Conservation (phyloP, 176 grass and related monocot species). For the Cymbopogon citratus region DNA sequence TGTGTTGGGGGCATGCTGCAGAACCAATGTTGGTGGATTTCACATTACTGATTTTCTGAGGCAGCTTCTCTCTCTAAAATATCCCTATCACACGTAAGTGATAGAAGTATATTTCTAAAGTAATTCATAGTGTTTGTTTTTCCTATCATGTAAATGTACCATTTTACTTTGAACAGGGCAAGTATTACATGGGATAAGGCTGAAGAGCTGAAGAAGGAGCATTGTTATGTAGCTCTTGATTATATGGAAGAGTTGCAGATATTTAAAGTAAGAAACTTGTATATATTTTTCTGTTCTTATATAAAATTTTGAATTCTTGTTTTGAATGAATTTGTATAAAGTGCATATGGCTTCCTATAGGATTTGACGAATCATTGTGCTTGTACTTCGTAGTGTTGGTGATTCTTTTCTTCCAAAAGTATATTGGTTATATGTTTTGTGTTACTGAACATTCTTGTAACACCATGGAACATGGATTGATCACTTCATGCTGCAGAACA, state of each 20-base stretch:
- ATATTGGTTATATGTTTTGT: conserved; percentile 9
- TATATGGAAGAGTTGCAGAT: conserved; percentile 76
- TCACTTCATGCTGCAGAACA: conserved; percentile 60
- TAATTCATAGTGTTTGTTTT: conserved; percentile 16
- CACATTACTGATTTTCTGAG: conserved; percentile 94
- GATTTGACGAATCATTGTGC: background rate
- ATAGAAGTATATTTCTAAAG: conserved; percentile 28
- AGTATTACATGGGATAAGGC: conserved; percentile 91
- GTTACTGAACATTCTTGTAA: conserved; percentile 22
- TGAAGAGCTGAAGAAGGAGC: conserved; percentile 93
- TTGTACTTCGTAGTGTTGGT: background rate
- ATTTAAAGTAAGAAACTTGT: conserved; percentile 58
- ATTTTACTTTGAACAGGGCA: conserved; percentile 55
- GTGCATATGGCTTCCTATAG: conserved; percentile 3
- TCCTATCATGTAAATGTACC: background rate
- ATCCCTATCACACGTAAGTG: conserved; percentile 83
- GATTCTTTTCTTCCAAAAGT: background rate
- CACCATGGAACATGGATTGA: conserved; percentile 23
- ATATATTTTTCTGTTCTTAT: conserved; percentile 9
- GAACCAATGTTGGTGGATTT: conserved; percentile 85
- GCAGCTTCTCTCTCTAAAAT: conserved; percentile 95
- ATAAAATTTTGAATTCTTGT: conserved; percentile 3
- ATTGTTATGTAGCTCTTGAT: conserved; percentile 80
- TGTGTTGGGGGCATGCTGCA: conserved; percentile 71
- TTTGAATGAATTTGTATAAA: conserved; percentile 5